Conservation (phyloP, 352 stramenopile genomes). For the Pythium folliculosum region DNA sequence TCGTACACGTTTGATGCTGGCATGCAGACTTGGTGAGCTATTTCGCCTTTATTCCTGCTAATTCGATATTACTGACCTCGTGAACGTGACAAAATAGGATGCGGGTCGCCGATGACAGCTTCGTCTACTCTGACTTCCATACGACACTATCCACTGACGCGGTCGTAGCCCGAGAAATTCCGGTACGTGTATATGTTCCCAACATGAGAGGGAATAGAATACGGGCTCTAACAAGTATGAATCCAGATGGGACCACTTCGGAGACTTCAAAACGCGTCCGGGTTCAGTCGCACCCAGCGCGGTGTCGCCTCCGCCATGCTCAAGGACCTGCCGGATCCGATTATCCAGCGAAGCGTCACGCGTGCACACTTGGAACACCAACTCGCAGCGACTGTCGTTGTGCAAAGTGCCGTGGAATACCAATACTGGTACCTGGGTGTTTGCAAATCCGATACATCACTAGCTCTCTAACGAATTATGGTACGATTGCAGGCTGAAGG, state of each 20-base stretch:
- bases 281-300: constrained; percentile 67
- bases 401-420: constrained; percentile 80
- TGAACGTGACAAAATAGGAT: constrained; percentile 46
- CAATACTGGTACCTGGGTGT: constrained; percentile 64
- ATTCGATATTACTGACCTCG: no score
- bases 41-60: background rate
- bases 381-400: constrained; percentile 52
- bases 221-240: background rate
- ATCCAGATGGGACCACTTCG: constrained; percentile 70
- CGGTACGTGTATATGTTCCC: constrained; percentile 38
- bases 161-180: constrained; percentile 61
- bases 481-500: constrained; percentile 55
- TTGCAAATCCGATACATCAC: no score
- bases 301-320: constrained; percentile 73
- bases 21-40: constrained; percentile 70
- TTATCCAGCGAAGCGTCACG: constrained; percentile 82
- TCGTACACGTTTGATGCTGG: constrained; percentile 78
- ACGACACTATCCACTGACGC: constrained; percentile 73
- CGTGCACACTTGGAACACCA: constrained; percentile 86
- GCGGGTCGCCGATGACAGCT: constrained; percentile 82
- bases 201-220: background rate
- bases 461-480: background rate
- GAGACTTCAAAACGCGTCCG: constrained; percentile 80
- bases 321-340: constrained; percentile 62
- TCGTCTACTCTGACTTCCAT: constrained; percentile 85